Conservation (phyloP, 2,329 filamentous ascomycete species). For the Thelonectria olida region DNA sequence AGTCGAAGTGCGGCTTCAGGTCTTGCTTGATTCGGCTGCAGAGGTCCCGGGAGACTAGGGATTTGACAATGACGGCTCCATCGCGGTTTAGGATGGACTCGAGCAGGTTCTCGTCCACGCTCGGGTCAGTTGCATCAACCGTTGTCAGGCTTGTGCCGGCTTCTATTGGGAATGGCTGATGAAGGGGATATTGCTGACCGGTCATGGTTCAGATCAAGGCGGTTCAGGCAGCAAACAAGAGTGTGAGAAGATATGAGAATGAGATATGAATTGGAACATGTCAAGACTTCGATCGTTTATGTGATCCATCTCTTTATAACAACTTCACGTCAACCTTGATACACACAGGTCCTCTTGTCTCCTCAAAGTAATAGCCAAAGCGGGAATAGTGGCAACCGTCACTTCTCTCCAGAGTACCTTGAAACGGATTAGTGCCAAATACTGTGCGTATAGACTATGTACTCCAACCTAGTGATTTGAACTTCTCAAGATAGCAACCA, state of each 20-base stretch:
- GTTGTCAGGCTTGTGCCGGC: background rate
- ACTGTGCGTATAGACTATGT: background rate
- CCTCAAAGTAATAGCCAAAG: background rate
- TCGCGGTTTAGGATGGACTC: background rate
- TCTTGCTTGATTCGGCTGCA: background rate
- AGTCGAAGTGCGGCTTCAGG: conserved; percentile 9
- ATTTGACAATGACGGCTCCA: conserved; percentile 13
- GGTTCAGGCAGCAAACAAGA: background rate
- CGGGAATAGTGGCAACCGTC: background rate
- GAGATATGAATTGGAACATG: too few species aligned
- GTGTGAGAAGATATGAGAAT: too few species aligned
- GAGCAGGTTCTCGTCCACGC: background rate
- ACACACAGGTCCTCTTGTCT: background rate
- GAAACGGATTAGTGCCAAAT: background rate
- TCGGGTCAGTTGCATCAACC: background rate
- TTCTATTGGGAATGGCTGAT: background rate
- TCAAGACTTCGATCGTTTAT: too few species aligned
- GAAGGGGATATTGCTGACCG: background rate
- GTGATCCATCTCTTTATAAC: background rate
- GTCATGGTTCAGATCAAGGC: background rate
- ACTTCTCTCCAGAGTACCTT: background rate
- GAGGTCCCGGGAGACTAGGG: background rate
- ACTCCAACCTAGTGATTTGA: background rate
- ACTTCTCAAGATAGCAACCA: background rate
- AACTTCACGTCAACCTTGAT: background rate